Base-by-base conservation (phyloP, 108 stramenopile species). In the Cyclotella distinguenda region DNA sequence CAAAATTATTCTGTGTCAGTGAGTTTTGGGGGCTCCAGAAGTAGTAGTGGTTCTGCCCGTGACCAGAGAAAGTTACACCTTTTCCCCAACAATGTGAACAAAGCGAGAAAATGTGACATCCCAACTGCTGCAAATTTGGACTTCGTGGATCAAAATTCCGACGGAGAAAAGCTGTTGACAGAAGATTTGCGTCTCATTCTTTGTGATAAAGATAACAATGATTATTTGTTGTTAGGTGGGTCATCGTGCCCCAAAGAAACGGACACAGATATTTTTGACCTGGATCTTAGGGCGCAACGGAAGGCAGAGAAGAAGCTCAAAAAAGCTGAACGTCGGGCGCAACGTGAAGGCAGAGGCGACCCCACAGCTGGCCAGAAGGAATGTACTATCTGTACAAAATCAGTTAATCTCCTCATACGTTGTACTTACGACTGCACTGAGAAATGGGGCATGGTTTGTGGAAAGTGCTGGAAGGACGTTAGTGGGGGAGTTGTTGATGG, bases 401-500 rank as follows among this genome's bases (percentile, higher is more conserved):
- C 59, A 1, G 85, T 86, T 2, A 71, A 90, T 63, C 44, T 91
- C 35, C 60, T 94, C 0, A 77, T 94, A 0, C 63, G 93, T 27
- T 94, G 93, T 64, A 70, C 49, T 25, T 58, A 78, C 35, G 89
- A 94, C 38, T 63, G 53, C 13, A 59, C 73, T 9, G 61, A 60
- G n/a, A 49, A 78, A 19, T 91, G 85, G 86, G 69, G 75, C 22
- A 89, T 94, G 88, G 85, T 94, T 7, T 95, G 94, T 78, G 89
- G 89, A 0, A 82, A 73, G 36, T 95, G 94, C 54, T 95, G 94
- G 94, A 80, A 82, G 8, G 60, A 42, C 38, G 90, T 82, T 2
- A 87, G 86, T 46, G 94, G 94, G 9, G 94, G 94, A 10, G 88
- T 95, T 6, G 77, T 81, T 13, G 94, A 95, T 65, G 94, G 94